phyloP scores from a whole-genome alignment of 345 rosid species.

The Corchorus capsularis region DNA sequence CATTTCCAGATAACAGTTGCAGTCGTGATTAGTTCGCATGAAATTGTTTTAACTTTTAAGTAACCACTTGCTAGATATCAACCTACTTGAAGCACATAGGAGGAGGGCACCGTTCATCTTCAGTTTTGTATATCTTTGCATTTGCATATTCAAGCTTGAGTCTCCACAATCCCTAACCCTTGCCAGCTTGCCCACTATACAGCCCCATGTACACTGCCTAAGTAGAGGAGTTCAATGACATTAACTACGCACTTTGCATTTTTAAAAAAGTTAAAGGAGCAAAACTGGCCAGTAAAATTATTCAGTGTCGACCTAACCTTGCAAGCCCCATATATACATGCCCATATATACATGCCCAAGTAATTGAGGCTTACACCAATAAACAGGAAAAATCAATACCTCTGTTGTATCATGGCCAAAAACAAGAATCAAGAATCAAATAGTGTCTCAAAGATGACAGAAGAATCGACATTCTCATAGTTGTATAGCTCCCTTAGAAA shows the following conservation, averaged over 20 bases:
- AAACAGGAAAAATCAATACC: conserved; percentile 45
- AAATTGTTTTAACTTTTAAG: neutral
- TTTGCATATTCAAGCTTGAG: conserved; percentile 98
- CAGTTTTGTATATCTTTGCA: conserved; percentile 97
- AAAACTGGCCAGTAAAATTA: too few relatives aligned
- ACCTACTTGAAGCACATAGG: conserved; percentile 94
- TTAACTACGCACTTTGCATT: too few relatives aligned
- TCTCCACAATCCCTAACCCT: too few relatives aligned
- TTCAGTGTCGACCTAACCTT: neutral
- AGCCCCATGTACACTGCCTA: too few relatives aligned
- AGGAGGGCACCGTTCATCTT: conserved; percentile 88
- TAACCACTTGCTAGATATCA: neutral
- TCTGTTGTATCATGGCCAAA: conserved; percentile 83
- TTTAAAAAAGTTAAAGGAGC: too few relatives aligned
- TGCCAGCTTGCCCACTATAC: too few relatives aligned
- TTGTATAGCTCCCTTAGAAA: conserved; percentile 97
- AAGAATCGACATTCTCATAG: conserved; percentile 95
- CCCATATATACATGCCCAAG: too few relatives aligned
- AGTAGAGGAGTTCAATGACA: too few relatives aligned
- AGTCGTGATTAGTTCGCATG: neutral
- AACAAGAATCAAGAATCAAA: conserved; percentile 72
- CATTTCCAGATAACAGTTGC: conserved; percentile 6
- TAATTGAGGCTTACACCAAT: neutral
- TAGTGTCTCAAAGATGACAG: conserved; percentile 95
- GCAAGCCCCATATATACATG: neutral